phyloP scores from a whole-genome alignment of 805 yeast genomes.

The Saturnispora saitoi region DNA sequence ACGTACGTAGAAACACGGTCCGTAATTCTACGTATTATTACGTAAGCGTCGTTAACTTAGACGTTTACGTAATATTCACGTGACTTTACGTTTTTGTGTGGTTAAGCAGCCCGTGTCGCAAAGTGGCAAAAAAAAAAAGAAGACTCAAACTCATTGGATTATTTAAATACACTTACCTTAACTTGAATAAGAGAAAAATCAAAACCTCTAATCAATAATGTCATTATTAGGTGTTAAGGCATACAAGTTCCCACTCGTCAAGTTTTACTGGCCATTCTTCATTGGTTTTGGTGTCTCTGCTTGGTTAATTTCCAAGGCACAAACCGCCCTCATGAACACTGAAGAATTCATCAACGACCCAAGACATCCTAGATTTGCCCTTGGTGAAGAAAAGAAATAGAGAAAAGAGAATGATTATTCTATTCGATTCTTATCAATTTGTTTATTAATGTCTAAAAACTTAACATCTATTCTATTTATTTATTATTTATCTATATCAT shows the following conservation, averaged over 20 bases:
- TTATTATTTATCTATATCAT: conserved; percentile 4
- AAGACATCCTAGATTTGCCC: conserved; percentile 82
- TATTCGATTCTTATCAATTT: no score
- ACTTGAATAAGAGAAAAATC: neutral
- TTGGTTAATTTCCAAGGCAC: conserved; percentile 62
- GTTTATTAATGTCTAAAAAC: neutral
- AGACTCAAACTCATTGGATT: neutral
- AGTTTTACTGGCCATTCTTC: conserved; percentile 84
- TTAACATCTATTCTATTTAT: neutral
- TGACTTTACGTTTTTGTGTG: no score
- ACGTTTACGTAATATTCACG: conserved; percentile 1
- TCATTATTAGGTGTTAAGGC: conserved; percentile 29
- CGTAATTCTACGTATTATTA: neutral
- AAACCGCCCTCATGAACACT: conserved; percentile 60
- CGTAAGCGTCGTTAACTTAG: neutral
- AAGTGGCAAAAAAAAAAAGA: neutral
- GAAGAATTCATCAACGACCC: conserved; percentile 87
- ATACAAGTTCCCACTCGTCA: conserved; percentile 35
- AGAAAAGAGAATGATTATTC: no score
- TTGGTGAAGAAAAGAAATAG: conserved; percentile 29
- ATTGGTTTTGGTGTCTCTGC: conserved; percentile 66
- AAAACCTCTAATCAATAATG: conserved; percentile 16
- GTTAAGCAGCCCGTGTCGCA: neutral
- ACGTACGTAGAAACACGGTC: neutral
- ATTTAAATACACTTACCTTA: neutral